A percentile compares a stretch with the other conserved stretches of the same genome.
Conservation (phyloP, 2,329 filamentous ascomycete genomes). For the Ophiostoma sp. region DNA sequence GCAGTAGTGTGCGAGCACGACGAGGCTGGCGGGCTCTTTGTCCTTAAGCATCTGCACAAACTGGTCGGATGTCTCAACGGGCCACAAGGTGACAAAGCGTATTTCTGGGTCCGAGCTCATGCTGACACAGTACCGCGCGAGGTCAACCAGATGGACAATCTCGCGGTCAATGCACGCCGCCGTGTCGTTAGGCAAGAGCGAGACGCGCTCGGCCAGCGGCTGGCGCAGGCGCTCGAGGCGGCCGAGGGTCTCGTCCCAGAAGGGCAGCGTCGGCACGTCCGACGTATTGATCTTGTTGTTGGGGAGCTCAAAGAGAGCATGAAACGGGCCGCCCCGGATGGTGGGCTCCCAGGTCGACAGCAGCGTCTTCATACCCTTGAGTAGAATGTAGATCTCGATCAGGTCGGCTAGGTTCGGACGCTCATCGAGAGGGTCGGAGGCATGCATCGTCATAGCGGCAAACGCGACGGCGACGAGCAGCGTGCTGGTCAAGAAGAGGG, state of each 20-base stretch:
- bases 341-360: constrained; percentile 28
- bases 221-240: neutral
- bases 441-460: constrained; percentile 28
- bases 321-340: constrained; percentile 28
- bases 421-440: constrained; percentile 6
- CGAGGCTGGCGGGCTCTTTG: constrained; percentile 25
- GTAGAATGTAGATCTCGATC: constrained; percentile 33
- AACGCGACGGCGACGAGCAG: constrained; percentile 34
- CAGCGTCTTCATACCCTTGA: constrained; percentile 33
- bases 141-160: neutral
- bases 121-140: neutral
- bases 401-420: constrained; percentile 32
- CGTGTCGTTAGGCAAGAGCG: neutral
- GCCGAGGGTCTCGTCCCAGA: neutral
- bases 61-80: constrained; percentile 27
- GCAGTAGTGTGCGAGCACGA: constrained; percentile 29
- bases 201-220: neutral
- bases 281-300: neutral
- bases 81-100: constrained; percentile 28
- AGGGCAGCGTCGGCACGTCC: neutral
- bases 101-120: constrained; percentile 25
- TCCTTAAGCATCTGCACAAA: constrained; percentile 27
- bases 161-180: neutral
- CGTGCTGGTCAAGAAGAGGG: constrained; percentile 33
- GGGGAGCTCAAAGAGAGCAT: constrained; percentile 25